A percentile compares a stretch with the other conserved stretches of the same genome.
phyloP scores from a whole-genome alignment of 768 basidiomycete genomes.

The Rossbeevera mucosa region DNA sequence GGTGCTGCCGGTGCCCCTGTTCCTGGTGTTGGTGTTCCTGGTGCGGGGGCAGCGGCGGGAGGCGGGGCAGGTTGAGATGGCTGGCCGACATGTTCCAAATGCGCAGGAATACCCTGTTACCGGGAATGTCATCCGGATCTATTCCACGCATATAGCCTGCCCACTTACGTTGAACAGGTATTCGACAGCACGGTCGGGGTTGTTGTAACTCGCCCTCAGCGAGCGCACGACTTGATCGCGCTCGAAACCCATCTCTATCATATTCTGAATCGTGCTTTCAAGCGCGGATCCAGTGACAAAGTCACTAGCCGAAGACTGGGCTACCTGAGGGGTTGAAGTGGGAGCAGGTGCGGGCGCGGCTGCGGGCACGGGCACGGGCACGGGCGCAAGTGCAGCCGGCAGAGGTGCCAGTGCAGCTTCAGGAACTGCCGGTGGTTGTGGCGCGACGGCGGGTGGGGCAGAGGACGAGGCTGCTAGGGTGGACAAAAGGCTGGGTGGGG shows the following conservation, averaged over 20 bases:
- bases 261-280: conserved; percentile 72
- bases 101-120: conserved; percentile 70
- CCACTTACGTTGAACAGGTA: conserved; percentile 84
- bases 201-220: conserved; percentile 91
- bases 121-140: conserved; percentile 8
- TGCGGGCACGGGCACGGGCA: too few species aligned
- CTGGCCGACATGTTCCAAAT: conserved; percentile 37
- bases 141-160: neutral
- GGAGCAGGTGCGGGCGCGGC: conserved; percentile 26
- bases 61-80: conserved; percentile 34
- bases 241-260: conserved; percentile 93
- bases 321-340: conserved; percentile 25
- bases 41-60: conserved; percentile 37
- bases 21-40: conserved; percentile 23
- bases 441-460: conserved; percentile 3
- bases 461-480: conserved; percentile 24
- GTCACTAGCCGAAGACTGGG: conserved; percentile 41
- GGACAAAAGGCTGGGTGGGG: conserved; percentile 24
- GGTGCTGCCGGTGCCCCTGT: too few species aligned
- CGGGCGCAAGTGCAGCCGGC: conserved; percentile 23
- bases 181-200: conserved; percentile 97
- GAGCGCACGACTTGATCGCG: conserved; percentile 81
- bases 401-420: conserved; percentile 30
- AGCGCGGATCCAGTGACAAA: conserved; percentile 78
- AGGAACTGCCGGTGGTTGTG: conserved; percentile 32